Conservation (phyloP, 179 eudicot species). For the Camellia oleifera region DNA sequence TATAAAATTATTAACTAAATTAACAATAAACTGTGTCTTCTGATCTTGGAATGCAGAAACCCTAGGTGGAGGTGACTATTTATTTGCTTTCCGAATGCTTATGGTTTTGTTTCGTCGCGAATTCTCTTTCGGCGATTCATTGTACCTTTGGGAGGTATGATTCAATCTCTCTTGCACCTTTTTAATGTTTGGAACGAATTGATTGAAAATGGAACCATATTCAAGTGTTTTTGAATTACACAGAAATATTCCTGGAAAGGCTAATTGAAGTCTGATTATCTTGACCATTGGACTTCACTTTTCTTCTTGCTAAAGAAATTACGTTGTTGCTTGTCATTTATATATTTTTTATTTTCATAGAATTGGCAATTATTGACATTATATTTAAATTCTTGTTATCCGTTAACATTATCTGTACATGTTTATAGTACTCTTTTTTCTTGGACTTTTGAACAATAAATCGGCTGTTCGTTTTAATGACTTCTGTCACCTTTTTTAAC, state of each 20-base stretch:
- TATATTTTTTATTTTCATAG: not conserved
- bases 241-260: not conserved
- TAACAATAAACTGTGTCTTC: slow-evolving; percentile 7
- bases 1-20: not conserved
- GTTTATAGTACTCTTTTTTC: not conserved
- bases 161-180: slow-evolving; percentile 8
- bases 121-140: slow-evolving; percentile 90
- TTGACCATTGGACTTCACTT: not conserved
- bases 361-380: not conserved
- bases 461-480: not conserved
- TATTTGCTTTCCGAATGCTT: slow-evolving; percentile 97
- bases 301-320: not conserved
- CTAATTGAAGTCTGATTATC: not conserved
- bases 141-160: slow-evolving; percentile 99
- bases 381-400: not conserved
- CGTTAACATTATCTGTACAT: not conserved
- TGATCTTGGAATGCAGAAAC: slow-evolving; percentile 56
- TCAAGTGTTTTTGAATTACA: not conserved
- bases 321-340: not conserved
- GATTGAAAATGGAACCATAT: not conserved
- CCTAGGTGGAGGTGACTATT: slow-evolving; percentile 93
- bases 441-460: not conserved
- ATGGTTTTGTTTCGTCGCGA: slow-evolving; percentile 99
- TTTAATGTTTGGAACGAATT: not conserved
- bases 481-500: slow-evolving; percentile 5